Evolutionary conservation across 2,329 filamentous ascomycete genomes (phyloP).

Genomic region (Verticillium longisporum): DNA sequence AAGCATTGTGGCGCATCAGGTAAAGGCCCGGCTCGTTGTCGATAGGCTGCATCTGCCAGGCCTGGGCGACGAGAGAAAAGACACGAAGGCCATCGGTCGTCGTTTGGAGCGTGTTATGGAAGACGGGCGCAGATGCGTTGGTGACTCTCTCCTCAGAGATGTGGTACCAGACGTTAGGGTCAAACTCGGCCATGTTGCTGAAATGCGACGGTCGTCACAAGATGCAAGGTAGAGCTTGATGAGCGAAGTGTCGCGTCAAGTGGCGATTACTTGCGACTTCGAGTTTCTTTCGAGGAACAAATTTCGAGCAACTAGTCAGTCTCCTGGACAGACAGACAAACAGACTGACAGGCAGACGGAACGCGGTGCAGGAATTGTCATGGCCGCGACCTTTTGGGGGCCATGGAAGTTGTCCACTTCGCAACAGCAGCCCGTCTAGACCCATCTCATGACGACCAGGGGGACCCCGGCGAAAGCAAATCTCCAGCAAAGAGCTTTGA

Average conservation of each 20-base stretch:
- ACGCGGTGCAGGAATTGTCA: not conserved
- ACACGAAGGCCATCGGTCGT: constrained; percentile 15
- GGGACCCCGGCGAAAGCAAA: not conserved
- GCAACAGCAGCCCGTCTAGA: not conserved
- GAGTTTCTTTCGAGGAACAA: not conserved
- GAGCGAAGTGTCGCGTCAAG: not conserved
- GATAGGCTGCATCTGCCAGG: constrained; percentile 23
- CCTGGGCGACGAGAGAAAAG: constrained; percentile 8
- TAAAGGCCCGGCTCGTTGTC: constrained; percentile 19
- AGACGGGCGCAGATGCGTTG: constrained; percentile 11
- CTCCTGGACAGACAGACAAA: not conserved
- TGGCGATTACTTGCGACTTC: not conserved
- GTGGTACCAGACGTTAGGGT: constrained; percentile 27
- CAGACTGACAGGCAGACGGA: not conserved
- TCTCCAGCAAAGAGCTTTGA: not conserved
- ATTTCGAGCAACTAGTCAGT: not conserved
- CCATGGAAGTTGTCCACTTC: not conserved
- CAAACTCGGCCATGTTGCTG: constrained; percentile 16
- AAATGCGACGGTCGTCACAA: constrained; percentile 1
- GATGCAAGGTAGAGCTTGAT: not conserved
- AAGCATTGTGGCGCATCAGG: constrained; percentile 19
- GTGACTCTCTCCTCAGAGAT: constrained; percentile 27
- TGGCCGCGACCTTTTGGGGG: not conserved
- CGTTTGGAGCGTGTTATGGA: constrained; percentile 14
- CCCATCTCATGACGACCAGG: not conserved